Percentiles rank a stretch among this genome's conserved stretches.
Conservation (phyloP, 139 green algal species). For the Tetratostichococcus sp. region DNA sequence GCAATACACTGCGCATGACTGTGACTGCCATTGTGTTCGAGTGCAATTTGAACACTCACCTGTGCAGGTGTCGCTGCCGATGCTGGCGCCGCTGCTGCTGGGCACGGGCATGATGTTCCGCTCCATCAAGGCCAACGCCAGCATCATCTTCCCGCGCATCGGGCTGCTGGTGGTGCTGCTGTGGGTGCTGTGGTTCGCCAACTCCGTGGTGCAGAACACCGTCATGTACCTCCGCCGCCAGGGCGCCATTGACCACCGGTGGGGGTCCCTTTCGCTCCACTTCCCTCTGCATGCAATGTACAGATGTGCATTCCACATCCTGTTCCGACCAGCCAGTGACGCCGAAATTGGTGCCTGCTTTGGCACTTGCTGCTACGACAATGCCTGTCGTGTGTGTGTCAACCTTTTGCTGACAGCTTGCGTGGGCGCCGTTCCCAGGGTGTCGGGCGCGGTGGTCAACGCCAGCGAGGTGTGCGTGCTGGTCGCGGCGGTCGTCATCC, state of each 20-base stretch:
- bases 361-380: no score
- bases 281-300: no score
- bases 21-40: no score
- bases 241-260: conserved; percentile 52
- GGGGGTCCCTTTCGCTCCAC: no score
- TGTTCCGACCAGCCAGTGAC: no score
- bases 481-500: conserved; percentile 45
- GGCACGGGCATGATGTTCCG: conserved; percentile 76
- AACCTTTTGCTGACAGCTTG: no score
- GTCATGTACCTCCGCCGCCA: conserved; percentile 55
- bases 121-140: conserved; percentile 65
- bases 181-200: conserved; percentile 74
- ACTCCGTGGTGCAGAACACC: conserved; percentile 64
- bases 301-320: neutral
- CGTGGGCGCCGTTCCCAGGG: neutral
- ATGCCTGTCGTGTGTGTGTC: no score
- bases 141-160: conserved; percentile 62
- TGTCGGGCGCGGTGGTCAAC: conserved; percentile 55
- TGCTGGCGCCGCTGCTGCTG: conserved; percentile 76
- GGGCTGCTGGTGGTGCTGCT: conserved; percentile 65
- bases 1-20: no score
- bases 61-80: conserved; percentile 70
- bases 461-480: conserved; percentile 44
- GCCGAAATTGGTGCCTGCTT: no score
- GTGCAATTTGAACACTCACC: no score